Percentiles rank a stretch among this genome's conserved stretches.
phyloP scores from a whole-genome alignment of 1,284 basidiomycete species.

The Naganishia liquefaciens region DNA sequence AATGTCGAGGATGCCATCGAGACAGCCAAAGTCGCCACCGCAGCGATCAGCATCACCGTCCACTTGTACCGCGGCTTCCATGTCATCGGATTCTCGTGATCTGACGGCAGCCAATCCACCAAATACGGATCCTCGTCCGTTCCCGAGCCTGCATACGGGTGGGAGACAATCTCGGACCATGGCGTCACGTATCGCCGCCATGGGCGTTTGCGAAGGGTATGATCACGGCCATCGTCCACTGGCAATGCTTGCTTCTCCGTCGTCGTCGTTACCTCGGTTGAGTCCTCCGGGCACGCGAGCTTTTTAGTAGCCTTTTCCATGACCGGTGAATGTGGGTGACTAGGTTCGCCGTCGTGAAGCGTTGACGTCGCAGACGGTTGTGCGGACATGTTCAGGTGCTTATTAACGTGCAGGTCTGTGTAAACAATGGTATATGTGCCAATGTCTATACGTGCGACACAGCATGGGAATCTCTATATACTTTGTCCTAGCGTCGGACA shows the following conservation, averaged over 20 bases:
- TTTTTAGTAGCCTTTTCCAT: not conserved
- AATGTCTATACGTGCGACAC: not conserved
- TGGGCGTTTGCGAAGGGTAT: slow-evolving; percentile 42
- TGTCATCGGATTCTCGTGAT: slow-evolving; percentile 66
- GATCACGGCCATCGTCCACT: slow-evolving; percentile 29
- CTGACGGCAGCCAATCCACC: slow-evolving; percentile 51
- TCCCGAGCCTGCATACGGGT: slow-evolving; percentile 51
- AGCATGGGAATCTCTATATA: slow-evolving; percentile 2
- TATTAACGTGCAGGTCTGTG: not conserved
- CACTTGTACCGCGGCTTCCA: slow-evolving; percentile 60
- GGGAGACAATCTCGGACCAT: slow-evolving; percentile 49
- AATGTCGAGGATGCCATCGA: slow-evolving; percentile 60
- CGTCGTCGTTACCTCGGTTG: not conserved
- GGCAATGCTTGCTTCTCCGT: not conserved
- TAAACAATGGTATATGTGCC: not conserved
- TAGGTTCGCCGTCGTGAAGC: slow-evolving; percentile 6
- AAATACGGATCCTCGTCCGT: slow-evolving; percentile 53
- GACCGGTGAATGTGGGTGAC: not conserved
- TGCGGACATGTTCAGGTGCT: not conserved
- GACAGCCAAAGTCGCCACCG: slow-evolving; percentile 63
- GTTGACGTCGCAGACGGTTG: slow-evolving; percentile 19
- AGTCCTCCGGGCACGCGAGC: not conserved
- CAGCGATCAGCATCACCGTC: slow-evolving; percentile 42
- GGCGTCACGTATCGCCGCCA: slow-evolving; percentile 51
- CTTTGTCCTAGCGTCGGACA: not conserved